A percentile compares a stretch with the other conserved stretches of the same genome.
Evolutionary conservation across 208 protist species (phyloP).

Genomic region (Trypanosomatidae sp.): DNA sequence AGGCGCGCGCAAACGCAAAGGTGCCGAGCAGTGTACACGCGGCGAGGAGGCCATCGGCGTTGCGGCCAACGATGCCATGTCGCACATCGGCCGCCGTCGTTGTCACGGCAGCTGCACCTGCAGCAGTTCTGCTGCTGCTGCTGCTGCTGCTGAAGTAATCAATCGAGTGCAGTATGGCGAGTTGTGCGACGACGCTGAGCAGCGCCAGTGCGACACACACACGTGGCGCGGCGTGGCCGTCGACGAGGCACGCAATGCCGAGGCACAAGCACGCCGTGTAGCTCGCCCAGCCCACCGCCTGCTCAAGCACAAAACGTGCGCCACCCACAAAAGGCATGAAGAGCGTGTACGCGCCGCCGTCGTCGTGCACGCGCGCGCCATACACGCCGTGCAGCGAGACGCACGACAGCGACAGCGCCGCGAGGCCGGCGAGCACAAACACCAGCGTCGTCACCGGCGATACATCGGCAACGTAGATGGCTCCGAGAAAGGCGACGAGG

Average conservation of each 20-base stretch:
- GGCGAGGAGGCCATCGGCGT: constrained; percentile 58
- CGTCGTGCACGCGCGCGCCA: constrained; percentile 25
- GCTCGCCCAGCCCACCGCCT: constrained; percentile 37
- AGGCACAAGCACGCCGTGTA: constrained; percentile 8
- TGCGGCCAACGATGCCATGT: constrained; percentile 69
- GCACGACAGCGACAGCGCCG: constrained; percentile 36
- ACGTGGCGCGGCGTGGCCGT: constrained; percentile 19
- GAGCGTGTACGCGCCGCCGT: constrained; percentile 17
- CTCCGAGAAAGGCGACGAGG: constrained; percentile 22
- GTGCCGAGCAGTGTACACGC: constrained; percentile 32
- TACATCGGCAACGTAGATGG: constrained; percentile 18
- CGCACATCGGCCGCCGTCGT: constrained; percentile 32
- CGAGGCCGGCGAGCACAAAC: constrained; percentile 29
- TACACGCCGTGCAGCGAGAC: constrained; percentile 53
- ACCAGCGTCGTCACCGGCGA: constrained; percentile 39
- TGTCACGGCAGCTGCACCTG: constrained; percentile 50
- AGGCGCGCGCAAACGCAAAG: constrained; percentile 34
- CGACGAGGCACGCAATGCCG: constrained; percentile 19
- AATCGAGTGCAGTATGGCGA: constrained; percentile 45
- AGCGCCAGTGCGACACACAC: constrained; percentile 24
- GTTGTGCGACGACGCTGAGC: constrained; percentile 37
- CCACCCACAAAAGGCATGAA: constrained; percentile 78
- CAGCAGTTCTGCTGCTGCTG: constrained; percentile 30
- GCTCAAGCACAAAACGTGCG: constrained; percentile 31
- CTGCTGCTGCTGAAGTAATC: constrained; percentile 22